Base-by-base conservation (phyloP, 1,284 basidiomycete genomes). In the Malassezia psittaci region DNA sequence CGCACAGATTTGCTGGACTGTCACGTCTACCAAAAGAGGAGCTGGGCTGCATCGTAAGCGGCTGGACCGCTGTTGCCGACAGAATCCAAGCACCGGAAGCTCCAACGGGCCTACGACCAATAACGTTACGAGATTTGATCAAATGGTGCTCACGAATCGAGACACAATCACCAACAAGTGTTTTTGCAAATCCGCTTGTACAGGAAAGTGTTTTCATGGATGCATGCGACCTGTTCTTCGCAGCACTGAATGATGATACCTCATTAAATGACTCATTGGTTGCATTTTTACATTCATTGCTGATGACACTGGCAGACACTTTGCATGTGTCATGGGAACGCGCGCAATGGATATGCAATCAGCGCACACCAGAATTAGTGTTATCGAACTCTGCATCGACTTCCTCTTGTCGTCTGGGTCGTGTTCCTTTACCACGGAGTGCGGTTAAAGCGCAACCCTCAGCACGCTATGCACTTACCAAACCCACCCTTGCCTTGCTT, bases 161-260 rank as follows among this genome's bases (percentile, higher is more conserved):
- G 13, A 37, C 41, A 32, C 19, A 12, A 24, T 38, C 12, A 13
- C 10, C 41, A 8, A 11, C 16, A 10, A 56, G 62, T 48, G 56
- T 67, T 16, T 57, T 73, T 46, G 78, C 83, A n/a, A 88, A 90
- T 72, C 83, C 85, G 4, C 77, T 82, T 0, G 73, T 90, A 10
- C 84, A 91, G 53, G 93, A 98, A 72, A 88, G 93, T 54, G 83
- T 94, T 21, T 90, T 87, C 66, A 79, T 91, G 41, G 88, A 94
- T 72, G 88, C 88, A 0, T 81, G 85, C 24, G 94, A 98, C 74
- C 83, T 94, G 24, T 96, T 98, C 77, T 86, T 96, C 60, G 90
- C 88, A 81, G 24, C 83, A 60, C 52, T 66, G 10, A 51, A 55
- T 13, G 63, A 34, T 41, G 33, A 48, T 12, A 35, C 43, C 16